phyloP scores from a whole-genome alignment of 768 basidiomycete genomes.

The Collybiopsis luxurians region DNA sequence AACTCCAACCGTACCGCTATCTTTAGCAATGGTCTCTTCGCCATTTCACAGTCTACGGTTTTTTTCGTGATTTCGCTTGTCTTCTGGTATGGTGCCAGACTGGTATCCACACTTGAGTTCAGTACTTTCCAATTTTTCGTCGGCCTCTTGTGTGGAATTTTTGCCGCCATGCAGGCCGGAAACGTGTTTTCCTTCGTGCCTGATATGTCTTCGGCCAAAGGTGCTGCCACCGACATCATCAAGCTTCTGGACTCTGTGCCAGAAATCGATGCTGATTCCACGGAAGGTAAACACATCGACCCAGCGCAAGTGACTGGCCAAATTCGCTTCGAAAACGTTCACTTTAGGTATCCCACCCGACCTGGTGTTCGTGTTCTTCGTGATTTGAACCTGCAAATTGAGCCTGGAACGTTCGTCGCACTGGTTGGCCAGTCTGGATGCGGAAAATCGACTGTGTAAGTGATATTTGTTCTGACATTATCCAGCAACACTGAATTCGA shows the following conservation, averaged over 20 bases:
- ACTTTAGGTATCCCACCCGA: constrained; percentile 90
- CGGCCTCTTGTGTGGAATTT: constrained; percentile 74
- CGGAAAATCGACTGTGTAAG: constrained; percentile 82
- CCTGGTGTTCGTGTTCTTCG: constrained; percentile 82
- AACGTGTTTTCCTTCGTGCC: constrained; percentile 85
- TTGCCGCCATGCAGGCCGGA: constrained; percentile 85
- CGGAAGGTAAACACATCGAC: constrained; percentile 54
- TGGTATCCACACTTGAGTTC: constrained; percentile 55
- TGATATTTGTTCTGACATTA: constrained; percentile 6
- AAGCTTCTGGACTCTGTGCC: constrained; percentile 70
- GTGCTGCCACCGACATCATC: constrained; percentile 74
- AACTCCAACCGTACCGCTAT: constrained; percentile 64
- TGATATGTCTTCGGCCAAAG: constrained; percentile 81
- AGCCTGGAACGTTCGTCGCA: constrained; percentile 79
- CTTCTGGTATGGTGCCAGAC: constrained; percentile 73
- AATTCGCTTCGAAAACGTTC: constrained; percentile 75
- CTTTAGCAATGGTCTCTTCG: constrained; percentile 64
- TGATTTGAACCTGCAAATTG: constrained; percentile 65
- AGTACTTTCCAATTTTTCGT: constrained; percentile 74
- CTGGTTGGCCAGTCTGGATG: constrained; percentile 80
- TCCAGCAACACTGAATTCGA: constrained; percentile 2
- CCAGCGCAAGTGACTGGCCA: constrained; percentile 48
- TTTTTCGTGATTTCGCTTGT: constrained; percentile 85
- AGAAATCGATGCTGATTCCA: constrained; percentile 79
- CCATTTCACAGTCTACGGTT: constrained; percentile 67